Conservation (phyloP, 2,329 filamentous ascomycete species). For the Hypoxylon sp. region DNA sequence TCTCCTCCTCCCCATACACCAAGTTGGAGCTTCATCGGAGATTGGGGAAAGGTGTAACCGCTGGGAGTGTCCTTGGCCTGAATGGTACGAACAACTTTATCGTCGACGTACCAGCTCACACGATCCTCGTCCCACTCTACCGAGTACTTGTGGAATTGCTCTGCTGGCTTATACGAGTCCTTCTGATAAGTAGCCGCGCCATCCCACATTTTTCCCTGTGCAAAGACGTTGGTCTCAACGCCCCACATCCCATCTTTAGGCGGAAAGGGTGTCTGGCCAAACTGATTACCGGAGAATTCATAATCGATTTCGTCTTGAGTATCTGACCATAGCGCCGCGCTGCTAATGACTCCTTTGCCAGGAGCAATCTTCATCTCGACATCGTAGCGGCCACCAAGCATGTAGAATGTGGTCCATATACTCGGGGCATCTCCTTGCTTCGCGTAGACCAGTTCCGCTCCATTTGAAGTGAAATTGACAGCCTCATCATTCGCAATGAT, state of each 20-base stretch:
- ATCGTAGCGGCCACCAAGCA: conserved; percentile 54
- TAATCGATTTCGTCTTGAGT: conserved; percentile 55
- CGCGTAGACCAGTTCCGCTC: conserved; percentile 52
- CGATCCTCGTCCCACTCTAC: conserved; percentile 54
- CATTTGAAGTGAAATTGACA: conserved; percentile 50
- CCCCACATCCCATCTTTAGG: conserved; percentile 51
- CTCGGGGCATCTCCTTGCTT: conserved; percentile 52
- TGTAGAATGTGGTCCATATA: conserved; percentile 55
- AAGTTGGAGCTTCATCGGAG: conserved; percentile 54
- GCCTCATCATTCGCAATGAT: conserved; percentile 47
- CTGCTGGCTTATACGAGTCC: conserved; percentile 48
- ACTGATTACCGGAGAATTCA: conserved; percentile 55
- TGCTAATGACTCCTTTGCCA: conserved; percentile 53
- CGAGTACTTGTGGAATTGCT: conserved; percentile 54
- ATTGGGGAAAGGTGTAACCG: conserved; percentile 51
- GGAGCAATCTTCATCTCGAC: conserved; percentile 54
- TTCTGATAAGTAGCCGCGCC: conserved; percentile 52
- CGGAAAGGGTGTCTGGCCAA: conserved; percentile 52
- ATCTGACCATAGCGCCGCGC: conserved; percentile 52
- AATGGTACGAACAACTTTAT: conserved; percentile 50
- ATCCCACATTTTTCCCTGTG: conserved; percentile 54
- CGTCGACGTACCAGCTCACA: conserved; percentile 53
- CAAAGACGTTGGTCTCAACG: conserved; percentile 51
- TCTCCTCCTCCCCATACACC: conserved; percentile 55
- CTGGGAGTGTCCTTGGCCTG: conserved; percentile 46